Base-by-base conservation (phyloP, 2,329 filamentous ascomycete species). In the Grosmannia penicillata region DNA sequence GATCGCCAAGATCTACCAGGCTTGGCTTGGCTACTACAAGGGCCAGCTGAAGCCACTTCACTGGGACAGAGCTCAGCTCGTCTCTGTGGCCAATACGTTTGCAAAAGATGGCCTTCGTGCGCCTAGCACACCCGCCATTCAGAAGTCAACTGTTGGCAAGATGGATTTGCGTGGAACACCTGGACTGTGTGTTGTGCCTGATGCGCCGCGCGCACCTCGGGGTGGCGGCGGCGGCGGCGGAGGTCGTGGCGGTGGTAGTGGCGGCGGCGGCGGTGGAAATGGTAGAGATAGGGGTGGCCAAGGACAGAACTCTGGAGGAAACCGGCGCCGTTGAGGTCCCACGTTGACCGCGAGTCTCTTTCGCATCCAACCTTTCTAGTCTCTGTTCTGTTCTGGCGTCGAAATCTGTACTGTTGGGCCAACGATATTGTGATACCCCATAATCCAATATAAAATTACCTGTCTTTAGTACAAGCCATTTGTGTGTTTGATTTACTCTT, bases 1-100 rank as follows among this genome's bases (percentile, higher is more conserved):
- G 17, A 63, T 66, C 41, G 53, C 52, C 13, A 69, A 63, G 48
- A 59, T 62, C 4, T 76, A 75, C 54, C 65, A 71, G 50, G 66
- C 65, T 4, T 75, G 69, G 68, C 54, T 75, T 9, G 70, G 70
- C 40, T 63, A 71, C 62, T 66, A 66, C 56, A 72, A 72, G 49
- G 60, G 57, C 39, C 60, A 65, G 48, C 46, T 61, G 37, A 72
- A 68, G 53, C 46, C 51, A 10, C 48, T 66, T 34, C 53, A 48
- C 43, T 65, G 62, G 62, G 54, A 56, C 43, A 57, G 59, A 46
- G 53, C 53, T 14, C 51, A 60, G 36, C 52, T 75, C 5, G 72
- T 76, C 1, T 46, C 51, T 7, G 55, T 69, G 45, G 71, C 58
- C 31, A 75, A 75, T 49, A 49, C 49, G 3, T 72, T 61, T 44